phyloP scores from a whole-genome alignment of 2,329 filamentous ascomycete species.

The Mollisiaceae sp. region DNA sequence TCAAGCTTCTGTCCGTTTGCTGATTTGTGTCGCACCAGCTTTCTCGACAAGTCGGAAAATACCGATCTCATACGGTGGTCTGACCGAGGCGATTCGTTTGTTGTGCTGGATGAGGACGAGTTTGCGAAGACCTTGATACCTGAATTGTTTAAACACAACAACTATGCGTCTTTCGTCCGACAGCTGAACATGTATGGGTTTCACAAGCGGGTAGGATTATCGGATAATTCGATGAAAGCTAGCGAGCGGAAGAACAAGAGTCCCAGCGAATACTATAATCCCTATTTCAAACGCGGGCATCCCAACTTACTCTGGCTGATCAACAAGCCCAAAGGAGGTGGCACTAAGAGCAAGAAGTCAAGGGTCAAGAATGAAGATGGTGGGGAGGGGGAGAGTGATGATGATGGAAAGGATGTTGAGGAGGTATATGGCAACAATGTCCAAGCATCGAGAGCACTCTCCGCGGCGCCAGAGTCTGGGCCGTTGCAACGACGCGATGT shows the following conservation, averaged over 20 bases:
- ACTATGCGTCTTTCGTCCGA: constrained; percentile 78
- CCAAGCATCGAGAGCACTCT: constrained; percentile 47
- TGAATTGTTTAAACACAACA: constrained; percentile 80
- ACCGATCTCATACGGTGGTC: constrained; percentile 97
- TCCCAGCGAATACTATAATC: constrained; percentile 97
- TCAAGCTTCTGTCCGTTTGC: constrained; percentile 34
- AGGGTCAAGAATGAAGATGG: constrained; percentile 65
- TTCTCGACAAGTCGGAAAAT: constrained; percentile 90
- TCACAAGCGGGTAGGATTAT: constrained; percentile 79
- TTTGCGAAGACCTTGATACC: constrained; percentile 77
- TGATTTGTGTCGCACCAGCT: constrained; percentile 59
- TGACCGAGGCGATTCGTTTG: constrained; percentile 93
- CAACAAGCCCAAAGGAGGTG: constrained; percentile 85
- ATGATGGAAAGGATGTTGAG: constrained; percentile 56
- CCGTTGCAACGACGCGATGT: constrained; percentile 74
- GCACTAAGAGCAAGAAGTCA: constrained; percentile 58
- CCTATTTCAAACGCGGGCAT: constrained; percentile 91
- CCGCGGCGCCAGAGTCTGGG: constrained; percentile 45
- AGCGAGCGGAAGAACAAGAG: constrained; percentile 98
- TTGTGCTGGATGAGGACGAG: constrained; percentile 94
- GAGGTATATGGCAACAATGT: constrained; percentile 49
- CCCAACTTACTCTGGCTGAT: constrained; percentile 95
- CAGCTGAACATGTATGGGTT: constrained; percentile 72
- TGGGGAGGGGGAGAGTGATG: constrained; percentile 73
- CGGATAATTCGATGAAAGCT: constrained; percentile 96